Conservation (phyloP, 805 yeast species). For the Metschnikowia aberdeeniae region DNA sequence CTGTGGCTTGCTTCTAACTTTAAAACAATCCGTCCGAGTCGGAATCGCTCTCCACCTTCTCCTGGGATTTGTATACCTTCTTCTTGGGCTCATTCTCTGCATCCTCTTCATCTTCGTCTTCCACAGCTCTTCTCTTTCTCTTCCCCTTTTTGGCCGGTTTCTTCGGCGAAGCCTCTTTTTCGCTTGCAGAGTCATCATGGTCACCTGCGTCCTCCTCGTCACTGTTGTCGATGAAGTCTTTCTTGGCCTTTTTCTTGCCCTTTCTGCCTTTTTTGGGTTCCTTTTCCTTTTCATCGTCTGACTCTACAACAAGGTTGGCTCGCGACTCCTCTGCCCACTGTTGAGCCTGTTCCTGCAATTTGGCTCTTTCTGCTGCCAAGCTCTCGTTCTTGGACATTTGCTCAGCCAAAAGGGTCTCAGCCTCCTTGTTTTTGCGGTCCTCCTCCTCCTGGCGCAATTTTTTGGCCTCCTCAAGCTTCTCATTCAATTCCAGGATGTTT, state of each 20-base stretch:
- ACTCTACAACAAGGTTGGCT: slow-evolving; percentile 29
- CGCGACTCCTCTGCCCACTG: slow-evolving; percentile 46
- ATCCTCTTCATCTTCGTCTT: slow-evolving; percentile 30
- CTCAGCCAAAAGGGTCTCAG: slow-evolving; percentile 39
- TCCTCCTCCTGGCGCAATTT: slow-evolving; percentile 58
- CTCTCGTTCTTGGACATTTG: slow-evolving; percentile 46
- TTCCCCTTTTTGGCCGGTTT: slow-evolving; percentile 14
- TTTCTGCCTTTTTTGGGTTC: slow-evolving; percentile 15
- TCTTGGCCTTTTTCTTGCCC: slow-evolving; percentile 27
- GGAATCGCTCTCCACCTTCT: slow-evolving; percentile 43
- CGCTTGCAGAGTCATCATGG: slow-evolving; percentile 15
- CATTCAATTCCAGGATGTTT: slow-evolving; percentile 53
- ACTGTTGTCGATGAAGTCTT: slow-evolving; percentile 31
- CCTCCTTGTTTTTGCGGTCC: slow-evolving; percentile 30
- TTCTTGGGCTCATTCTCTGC: slow-evolving; percentile 20
- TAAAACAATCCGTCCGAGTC: slow-evolving; percentile 25
- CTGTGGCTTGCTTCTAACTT: background rate
- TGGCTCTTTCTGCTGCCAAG: slow-evolving; percentile 42
- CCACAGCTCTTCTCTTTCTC: slow-evolving; percentile 27
- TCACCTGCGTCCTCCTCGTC: slow-evolving; percentile 29
- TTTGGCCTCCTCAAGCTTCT: slow-evolving; percentile 71
- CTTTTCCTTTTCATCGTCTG: slow-evolving; percentile 31
- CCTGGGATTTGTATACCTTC: slow-evolving; percentile 27
- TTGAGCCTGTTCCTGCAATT: slow-evolving; percentile 49
- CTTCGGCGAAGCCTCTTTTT: slow-evolving; percentile 8